A percentile compares a stretch with the other conserved stretches of the same genome.
Evolutionary conservation across 345 rosid species (phyloP).

Genomic region (Eucalyptus regnans): DNA sequence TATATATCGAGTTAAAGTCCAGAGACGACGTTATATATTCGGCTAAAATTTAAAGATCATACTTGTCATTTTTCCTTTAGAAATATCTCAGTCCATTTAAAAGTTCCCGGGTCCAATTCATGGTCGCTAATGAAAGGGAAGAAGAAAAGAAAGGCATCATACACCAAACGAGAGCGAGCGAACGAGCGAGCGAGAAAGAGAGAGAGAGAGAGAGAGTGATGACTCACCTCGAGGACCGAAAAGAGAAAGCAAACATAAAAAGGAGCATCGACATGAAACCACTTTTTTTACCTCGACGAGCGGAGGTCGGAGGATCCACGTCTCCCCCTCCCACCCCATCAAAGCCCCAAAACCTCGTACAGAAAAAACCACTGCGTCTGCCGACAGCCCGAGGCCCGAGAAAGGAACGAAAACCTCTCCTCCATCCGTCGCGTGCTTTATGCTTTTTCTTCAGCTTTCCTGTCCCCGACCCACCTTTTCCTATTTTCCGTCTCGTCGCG

Average conservation of each 20-base stretch:
- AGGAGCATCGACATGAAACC: not conserved
- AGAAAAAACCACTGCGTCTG: not conserved
- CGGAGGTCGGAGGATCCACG: not conserved
- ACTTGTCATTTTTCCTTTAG: no score
- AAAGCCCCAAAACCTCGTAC: not conserved
- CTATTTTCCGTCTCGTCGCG: not conserved
- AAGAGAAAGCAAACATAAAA: not conserved
- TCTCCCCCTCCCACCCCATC: not conserved
- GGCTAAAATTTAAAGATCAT: no score
- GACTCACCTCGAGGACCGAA: not conserved
- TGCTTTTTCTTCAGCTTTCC: not conserved
- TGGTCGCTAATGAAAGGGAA: not conserved
- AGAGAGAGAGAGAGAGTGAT: not conserved
- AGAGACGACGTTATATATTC: fast-evolving
- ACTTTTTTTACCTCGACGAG: not conserved
- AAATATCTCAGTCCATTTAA: not conserved
- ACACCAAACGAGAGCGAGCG: not conserved
- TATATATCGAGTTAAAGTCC: fast-evolving
- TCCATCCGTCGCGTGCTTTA: not conserved
- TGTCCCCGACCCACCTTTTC: not conserved
- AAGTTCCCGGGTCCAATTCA: not conserved
- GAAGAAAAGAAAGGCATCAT: not conserved
- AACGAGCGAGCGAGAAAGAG: not conserved
- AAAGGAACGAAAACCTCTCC: not conserved
- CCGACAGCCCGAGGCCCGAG: not conserved